phyloP scores from a whole-genome alignment of 2,329 filamentous ascomycete genomes.

The Alternaria consortialis region DNA sequence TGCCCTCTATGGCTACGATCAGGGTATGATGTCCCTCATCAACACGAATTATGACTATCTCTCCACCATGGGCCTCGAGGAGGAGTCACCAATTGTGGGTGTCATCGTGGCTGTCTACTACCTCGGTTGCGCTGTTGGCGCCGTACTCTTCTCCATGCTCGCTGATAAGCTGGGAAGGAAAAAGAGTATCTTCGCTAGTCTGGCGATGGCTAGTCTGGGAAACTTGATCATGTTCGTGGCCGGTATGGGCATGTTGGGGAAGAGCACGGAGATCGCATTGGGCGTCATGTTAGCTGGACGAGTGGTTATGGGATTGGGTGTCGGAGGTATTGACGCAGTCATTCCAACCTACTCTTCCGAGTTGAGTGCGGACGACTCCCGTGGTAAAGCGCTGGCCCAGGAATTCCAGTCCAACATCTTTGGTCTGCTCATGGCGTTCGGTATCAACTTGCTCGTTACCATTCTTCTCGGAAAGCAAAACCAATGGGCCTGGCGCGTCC shows the following conservation, averaged over 20 bases:
- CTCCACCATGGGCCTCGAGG: slow-evolving; percentile 63
- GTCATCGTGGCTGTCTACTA: slow-evolving; percentile 70
- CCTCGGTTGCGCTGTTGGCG: slow-evolving; percentile 67
- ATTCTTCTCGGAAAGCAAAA: slow-evolving; percentile 62
- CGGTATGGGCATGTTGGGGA: slow-evolving; percentile 57
- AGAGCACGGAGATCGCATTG: slow-evolving; percentile 46
- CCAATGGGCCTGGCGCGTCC: slow-evolving; percentile 70
- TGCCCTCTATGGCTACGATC: slow-evolving; percentile 62
- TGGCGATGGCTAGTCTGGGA: slow-evolving; percentile 63
- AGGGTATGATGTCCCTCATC: slow-evolving; percentile 63
- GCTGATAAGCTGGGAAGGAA: slow-evolving; percentile 65
- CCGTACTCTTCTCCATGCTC: slow-evolving; percentile 64
- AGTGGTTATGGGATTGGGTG: slow-evolving; percentile 65
- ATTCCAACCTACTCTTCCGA: slow-evolving; percentile 69
- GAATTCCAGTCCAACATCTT: slow-evolving; percentile 73
- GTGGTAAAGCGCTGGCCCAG: slow-evolving; percentile 67
- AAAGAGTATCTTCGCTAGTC: slow-evolving; percentile 63
- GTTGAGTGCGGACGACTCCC: slow-evolving; percentile 63
- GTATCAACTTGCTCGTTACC: slow-evolving; percentile 66
- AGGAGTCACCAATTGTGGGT: slow-evolving; percentile 63
- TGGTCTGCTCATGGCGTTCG: slow-evolving; percentile 68
- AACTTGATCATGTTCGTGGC: slow-evolving; percentile 69
- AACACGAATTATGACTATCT: slow-evolving; percentile 66
- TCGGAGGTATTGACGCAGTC: slow-evolving; percentile 68
- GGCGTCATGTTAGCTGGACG: slow-evolving; percentile 61